Percentiles rank a stretch among this genome's conserved stretches.
Evolutionary conservation across 177 flowering plant species (phyloP).

Genomic region (Vitis hybrid): DNA sequence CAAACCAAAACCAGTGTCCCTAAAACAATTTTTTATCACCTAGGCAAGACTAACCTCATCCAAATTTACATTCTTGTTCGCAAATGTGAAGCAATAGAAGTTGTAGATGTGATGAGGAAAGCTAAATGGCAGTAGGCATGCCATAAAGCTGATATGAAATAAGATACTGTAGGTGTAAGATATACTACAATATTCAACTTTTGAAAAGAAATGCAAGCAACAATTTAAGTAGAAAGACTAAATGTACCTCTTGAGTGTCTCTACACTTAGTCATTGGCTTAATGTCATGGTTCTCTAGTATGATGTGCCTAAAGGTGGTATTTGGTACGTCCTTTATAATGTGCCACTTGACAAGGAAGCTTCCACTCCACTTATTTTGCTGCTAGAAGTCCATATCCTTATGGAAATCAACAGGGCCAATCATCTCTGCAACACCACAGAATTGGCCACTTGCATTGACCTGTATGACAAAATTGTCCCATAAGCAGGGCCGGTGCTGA

Average conservation of each 20-base stretch:
- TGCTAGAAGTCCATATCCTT: conserved; percentile 93
- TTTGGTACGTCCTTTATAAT: conserved; percentile 85
- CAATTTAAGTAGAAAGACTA: background rate
- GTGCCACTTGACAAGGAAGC: conserved; percentile 94
- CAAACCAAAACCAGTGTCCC: too few species aligned
- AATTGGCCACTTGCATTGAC: conserved; percentile 96
- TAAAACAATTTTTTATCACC: too few species aligned
- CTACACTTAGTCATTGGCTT: conserved; percentile 96
- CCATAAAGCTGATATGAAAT: too few species aligned
- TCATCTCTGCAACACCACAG: conserved; percentile 97
- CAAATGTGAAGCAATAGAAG: too few species aligned
- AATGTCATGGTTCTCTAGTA: conserved; percentile 86
- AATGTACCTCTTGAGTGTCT: conserved; percentile 85
- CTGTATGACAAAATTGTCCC: conserved; percentile 28
- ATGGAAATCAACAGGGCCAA: conserved; percentile 73
- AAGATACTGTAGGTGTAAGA: too few species aligned
- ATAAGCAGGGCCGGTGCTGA: too few species aligned
- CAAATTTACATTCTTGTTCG: too few species aligned
- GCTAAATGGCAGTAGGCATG: too few species aligned
- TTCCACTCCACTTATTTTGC: conserved; percentile 94
- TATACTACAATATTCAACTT: too few species aligned
- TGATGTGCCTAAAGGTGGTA: conserved; percentile 65
- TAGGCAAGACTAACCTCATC: too few species aligned
- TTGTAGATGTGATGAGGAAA: too few species aligned
- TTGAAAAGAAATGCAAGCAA: too few species aligned